Percentiles rank a stretch among this genome's conserved stretches.
phyloP scores from a whole-genome alignment of 139 green algal species.

The Spirogloea muscicola region DNA sequence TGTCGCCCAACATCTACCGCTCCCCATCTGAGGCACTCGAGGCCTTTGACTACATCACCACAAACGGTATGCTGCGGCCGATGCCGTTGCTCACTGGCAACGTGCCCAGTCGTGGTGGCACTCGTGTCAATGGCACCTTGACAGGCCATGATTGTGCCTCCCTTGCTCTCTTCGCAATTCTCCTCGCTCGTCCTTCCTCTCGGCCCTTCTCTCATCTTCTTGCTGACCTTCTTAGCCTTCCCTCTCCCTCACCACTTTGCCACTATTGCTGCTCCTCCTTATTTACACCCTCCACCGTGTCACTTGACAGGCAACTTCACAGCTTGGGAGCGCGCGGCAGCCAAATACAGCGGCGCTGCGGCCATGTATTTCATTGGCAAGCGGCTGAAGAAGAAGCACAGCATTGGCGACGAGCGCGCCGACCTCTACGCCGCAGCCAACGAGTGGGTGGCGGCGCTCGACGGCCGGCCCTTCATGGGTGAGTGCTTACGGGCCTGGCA shows the following conservation, averaged over 20 bases:
- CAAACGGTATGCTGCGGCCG: conserved; percentile 26
- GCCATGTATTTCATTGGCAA: conserved; percentile 61
- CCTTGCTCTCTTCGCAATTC: no score
- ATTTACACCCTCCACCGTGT: no score
- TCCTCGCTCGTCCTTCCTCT: no score
- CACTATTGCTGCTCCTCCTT: no score
- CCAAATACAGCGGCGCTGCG: conserved; percentile 40
- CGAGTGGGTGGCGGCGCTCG: conserved; percentile 48
- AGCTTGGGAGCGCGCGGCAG: conserved; percentile 40
- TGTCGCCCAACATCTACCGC: conserved; percentile 98
- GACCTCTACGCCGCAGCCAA: conserved; percentile 66
- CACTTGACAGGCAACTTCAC: conserved; percentile 77
- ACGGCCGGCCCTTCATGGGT: conserved; percentile 46
- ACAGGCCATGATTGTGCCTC: no score
- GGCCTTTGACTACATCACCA: conserved; percentile 61
- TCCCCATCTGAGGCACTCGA: conserved; percentile 63
- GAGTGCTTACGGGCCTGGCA: no score
- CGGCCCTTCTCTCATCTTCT: no score
- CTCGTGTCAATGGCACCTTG: no score
- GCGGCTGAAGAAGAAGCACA: conserved; percentile 83
- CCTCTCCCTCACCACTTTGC: no score
- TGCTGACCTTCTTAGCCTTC: no score
- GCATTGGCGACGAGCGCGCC: conserved; percentile 76
- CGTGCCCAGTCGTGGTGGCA: no score
- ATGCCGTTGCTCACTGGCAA: no score